Conservation (phyloP, 805 yeast species). For the Diddensiella caesifluorescens region DNA sequence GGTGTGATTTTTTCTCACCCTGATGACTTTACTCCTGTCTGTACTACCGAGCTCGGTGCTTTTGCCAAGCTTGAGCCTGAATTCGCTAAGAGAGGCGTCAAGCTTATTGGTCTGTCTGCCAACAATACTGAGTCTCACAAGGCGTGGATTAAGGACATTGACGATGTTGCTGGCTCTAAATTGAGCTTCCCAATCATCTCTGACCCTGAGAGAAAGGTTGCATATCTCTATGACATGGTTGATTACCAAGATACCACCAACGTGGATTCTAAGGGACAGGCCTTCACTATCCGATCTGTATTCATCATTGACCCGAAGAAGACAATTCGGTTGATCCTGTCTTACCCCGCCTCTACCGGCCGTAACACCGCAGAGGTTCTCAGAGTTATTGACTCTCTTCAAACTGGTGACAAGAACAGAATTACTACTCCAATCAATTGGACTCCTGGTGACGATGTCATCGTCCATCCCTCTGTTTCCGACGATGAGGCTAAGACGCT, state of each 20-base stretch:
- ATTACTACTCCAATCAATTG: slow-evolving; percentile 93
- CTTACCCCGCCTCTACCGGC: slow-evolving; percentile 93
- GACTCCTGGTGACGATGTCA: slow-evolving; percentile 88
- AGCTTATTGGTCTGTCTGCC: slow-evolving; percentile 87
- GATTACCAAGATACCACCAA: slow-evolving; percentile 82
- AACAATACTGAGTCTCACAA: slow-evolving; percentile 78
- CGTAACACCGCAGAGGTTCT: slow-evolving; percentile 92
- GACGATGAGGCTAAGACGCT: slow-evolving; percentile 79
- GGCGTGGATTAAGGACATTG: slow-evolving; percentile 89
- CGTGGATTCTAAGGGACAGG: slow-evolving; percentile 64
- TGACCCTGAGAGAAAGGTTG: slow-evolving; percentile 78
- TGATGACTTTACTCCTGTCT: slow-evolving; percentile 94
- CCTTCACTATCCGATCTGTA: slow-evolving; percentile 89
- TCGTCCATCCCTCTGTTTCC: slow-evolving; percentile 83
- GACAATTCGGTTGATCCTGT: slow-evolving; percentile 79
- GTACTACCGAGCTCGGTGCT: slow-evolving; percentile 95
- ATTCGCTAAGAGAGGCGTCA: slow-evolving; percentile 79
- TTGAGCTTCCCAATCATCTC: slow-evolving; percentile 89
- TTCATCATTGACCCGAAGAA: slow-evolving; percentile 88
- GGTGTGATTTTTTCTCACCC: slow-evolving; percentile 89
- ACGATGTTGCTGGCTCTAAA: slow-evolving; percentile 72
- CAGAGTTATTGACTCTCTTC: slow-evolving; percentile 87
- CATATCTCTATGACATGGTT: slow-evolving; percentile 79
- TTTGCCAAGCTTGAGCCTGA: slow-evolving; percentile 89
- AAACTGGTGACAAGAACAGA: slow-evolving; percentile 79